Conservation (phyloP, 2,329 filamentous ascomycete species). For the Cadophora sp. region DNA sequence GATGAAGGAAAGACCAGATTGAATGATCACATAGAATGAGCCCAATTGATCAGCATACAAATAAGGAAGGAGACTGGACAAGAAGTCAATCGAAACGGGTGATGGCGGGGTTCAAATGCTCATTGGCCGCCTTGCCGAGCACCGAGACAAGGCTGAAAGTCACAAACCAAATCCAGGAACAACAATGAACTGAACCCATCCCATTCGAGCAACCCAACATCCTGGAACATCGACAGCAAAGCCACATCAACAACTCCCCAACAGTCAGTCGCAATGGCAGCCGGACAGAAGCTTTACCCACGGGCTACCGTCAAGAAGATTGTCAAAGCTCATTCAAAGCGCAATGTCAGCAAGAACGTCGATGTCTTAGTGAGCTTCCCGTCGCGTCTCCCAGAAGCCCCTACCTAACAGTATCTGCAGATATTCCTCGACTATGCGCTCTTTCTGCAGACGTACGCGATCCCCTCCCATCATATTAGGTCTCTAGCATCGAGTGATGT, state of each 20-base stretch:
- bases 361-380: slow-evolving; percentile 74
- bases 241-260: background rate
- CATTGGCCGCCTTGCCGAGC: slow-evolving; percentile 24
- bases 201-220: background rate
- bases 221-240: background rate
- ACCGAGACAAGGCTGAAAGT: slow-evolving; percentile 16
- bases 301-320: slow-evolving; percentile 87
- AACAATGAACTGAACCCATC: background rate
- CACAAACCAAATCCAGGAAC: background rate
- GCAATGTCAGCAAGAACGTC: slow-evolving; percentile 81
- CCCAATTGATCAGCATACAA: slow-evolving; percentile 19
- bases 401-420: slow-evolving; percentile 52
- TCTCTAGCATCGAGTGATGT: background rate
- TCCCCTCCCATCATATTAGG: background rate
- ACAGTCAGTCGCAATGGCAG: slow-evolving; percentile 38
- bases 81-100: background rate
- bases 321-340: slow-evolving; percentile 85
- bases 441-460: slow-evolving; percentile 70
- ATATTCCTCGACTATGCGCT: slow-evolving; percentile 85
- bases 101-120: background rate
- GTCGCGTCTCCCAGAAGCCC: slow-evolving; percentile 31
- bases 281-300: slow-evolving; percentile 78
- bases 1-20: background rate
- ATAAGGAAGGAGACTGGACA: slow-evolving; percentile 9
- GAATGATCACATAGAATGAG: slow-evolving; percentile 11